Percentiles rank a stretch among this genome's conserved stretches.
phyloP scores from a whole-genome alignment of 768 basidiomycete species.

The Hericium coralloides region DNA sequence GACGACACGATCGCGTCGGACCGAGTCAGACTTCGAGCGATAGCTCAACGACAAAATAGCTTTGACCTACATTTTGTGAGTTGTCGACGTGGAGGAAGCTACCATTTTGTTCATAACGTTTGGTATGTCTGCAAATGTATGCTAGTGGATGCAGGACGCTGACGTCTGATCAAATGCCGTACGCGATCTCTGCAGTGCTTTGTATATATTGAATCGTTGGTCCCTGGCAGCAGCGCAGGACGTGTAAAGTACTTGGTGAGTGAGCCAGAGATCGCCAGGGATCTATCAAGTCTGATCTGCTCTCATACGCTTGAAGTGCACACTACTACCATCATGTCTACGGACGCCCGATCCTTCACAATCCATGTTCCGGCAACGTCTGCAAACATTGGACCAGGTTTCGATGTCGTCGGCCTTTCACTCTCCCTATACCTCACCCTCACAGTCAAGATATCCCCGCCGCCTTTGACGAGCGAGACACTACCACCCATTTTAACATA shows the following conservation, averaged over 20 bases:
- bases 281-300: not conserved
- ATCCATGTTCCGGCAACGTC: conserved; percentile 95
- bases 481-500: conserved; percentile 58
- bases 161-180: no score
- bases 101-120: no score
- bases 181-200: no score
- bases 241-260: not conserved
- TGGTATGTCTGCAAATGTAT: no score
- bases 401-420: conserved; percentile 98
- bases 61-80: no score
- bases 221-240: not conserved
- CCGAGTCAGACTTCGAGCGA: no score
- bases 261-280: not conserved
- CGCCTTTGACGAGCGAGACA: conserved; percentile 10
- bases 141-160: no score
- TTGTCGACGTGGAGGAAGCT: no score
- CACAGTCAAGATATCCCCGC: conserved; percentile 40
- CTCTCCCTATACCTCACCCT: conserved; percentile 80
- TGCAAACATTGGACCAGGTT: conserved; percentile 97
- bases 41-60: no score
- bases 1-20: no score
- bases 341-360: conserved; percentile 31
- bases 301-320: not conserved
- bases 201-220: no score
- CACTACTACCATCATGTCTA: not conserved